Evolutionary conservation across 805 yeast species (phyloP), one percentile per base, ranked within the genome.

Genomic region (Maudiozyma saulgeensis): DNA sequence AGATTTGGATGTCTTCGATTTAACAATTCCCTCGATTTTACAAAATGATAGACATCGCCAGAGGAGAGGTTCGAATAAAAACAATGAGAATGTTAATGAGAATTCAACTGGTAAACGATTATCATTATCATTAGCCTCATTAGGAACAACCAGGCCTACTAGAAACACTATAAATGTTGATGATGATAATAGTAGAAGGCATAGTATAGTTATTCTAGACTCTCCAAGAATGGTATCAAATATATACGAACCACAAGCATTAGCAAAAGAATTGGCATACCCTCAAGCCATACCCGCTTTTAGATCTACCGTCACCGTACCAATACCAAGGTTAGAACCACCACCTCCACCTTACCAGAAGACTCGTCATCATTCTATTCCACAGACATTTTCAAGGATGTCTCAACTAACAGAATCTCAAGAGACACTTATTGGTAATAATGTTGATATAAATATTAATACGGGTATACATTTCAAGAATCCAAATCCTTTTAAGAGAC

Each of bases 261-360:
- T 74, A 23, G 73, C 74, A 2, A 60, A 68, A 3, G 78, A 70
- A 47, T 56, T 80, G 49, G 67, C 74, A 28, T 79, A 86, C 0
- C 82, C 86, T 1, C 89, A 80, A 55, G 88, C 87, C 3, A 60
- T 74, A 43, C 87, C 87, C 2, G 66, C 70, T 19, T 76, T 82
- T 2, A 79, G 80, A 4, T 45, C 48, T 18, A 41, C 39, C 12
- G 37, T 40, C 4, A 25, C 40, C 3, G 15, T 19, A 13, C 44
- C 48, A 18, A 4, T 11, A 21, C 8, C 16, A 23, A 45, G 15
- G 31, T 15, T 13, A 2, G 44, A 13, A n/a, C 23, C 40, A 12
- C 47, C 48, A 19, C 48, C 48, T 2, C 48, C 48, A n/a, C 43
- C 47, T 16, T 45, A 45, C 31, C 39, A 31, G 19, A 45, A 44